Conservation (phyloP, 2,329 filamentous ascomycete species). For the Cercospora canescens region DNA sequence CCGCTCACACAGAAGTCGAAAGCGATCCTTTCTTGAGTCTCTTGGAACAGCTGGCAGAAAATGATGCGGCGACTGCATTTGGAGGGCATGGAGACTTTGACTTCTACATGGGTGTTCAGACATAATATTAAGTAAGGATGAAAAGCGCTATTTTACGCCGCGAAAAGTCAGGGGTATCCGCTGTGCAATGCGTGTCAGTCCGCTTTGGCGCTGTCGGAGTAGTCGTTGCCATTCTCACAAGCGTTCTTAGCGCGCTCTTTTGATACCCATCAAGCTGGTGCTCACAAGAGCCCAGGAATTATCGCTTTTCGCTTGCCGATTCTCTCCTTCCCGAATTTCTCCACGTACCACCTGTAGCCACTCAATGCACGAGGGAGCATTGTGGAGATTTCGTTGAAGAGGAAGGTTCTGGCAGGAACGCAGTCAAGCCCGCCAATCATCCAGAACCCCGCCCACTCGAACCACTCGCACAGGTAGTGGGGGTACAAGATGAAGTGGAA, state of each 20-base stretch:
- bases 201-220: no score
- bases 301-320: constrained; percentile 74
- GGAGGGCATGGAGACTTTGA: constrained; percentile 74
- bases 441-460: constrained; percentile 92
- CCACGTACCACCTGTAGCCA: constrained; percentile 81
- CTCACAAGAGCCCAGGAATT: constrained; percentile 58
- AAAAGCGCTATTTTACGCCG: neutral
- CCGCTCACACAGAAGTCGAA: constrained; percentile 52
- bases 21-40: constrained; percentile 80
- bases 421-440: constrained; percentile 67
- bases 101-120: constrained; percentile 61
- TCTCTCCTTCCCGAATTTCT: constrained; percentile 83
- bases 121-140: constrained; percentile 1
- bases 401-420: constrained; percentile 75
- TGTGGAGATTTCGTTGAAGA: constrained; percentile 82
- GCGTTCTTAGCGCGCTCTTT: constrained; percentile 10
- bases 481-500: constrained; percentile 84
- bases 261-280: constrained; percentile 9
- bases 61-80: constrained; percentile 60
- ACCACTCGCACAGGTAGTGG: constrained; percentile 95
- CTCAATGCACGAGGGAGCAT: constrained; percentile 86
- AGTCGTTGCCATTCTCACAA: neutral
- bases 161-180: neutral
- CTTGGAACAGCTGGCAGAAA: constrained; percentile 79
- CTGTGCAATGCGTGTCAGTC: no score